Percentiles rank a stretch among this genome's conserved stretches.
phyloP scores from a whole-genome alignment of 768 basidiomycete genomes.

The Boletus patriciae region DNA sequence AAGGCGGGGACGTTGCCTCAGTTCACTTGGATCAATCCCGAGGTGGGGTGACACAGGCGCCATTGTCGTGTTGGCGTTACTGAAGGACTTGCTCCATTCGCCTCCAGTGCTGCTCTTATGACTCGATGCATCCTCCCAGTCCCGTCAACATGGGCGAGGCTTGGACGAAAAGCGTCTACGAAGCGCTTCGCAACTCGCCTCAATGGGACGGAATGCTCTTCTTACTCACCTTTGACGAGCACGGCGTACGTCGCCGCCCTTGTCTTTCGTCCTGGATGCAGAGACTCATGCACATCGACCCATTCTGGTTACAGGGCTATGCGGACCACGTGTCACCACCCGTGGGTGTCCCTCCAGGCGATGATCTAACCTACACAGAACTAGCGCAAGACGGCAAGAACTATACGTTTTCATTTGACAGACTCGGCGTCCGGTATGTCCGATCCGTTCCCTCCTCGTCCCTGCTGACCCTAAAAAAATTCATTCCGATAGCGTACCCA shows the following conservation, averaged over 20 bases:
- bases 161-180: constrained; percentile 25
- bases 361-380: constrained; percentile 26
- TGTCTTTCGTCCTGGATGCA: not conserved
- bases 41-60: constrained; percentile 11
- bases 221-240: constrained; percentile 28
- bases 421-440: constrained; percentile 26
- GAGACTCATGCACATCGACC: not conserved
- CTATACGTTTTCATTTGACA: constrained; percentile 25
- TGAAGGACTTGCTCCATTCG: not conserved
- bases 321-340: constrained; percentile 27
- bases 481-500: constrained; percentile 14
- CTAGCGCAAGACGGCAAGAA: constrained; percentile 14
- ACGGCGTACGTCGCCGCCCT: constrained; percentile 15
- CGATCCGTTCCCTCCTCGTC: too few relatives aligned
- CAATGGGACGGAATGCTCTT: constrained; percentile 24
- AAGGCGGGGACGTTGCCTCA: constrained; percentile 24
- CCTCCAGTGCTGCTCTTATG: constrained; percentile 22
- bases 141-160: constrained; percentile 28
- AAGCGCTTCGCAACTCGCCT: constrained; percentile 25
- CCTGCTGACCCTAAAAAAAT: not conserved
- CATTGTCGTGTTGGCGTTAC: not conserved
- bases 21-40: constrained; percentile 29
- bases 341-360: constrained; percentile 23
- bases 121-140: constrained; percentile 30
- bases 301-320: constrained; percentile 15